These are phyloP conservation scores for Stenogyne calaminthoides DNA, from an alignment of 305 asterid species.

Conservation along the genomic window DNA sequence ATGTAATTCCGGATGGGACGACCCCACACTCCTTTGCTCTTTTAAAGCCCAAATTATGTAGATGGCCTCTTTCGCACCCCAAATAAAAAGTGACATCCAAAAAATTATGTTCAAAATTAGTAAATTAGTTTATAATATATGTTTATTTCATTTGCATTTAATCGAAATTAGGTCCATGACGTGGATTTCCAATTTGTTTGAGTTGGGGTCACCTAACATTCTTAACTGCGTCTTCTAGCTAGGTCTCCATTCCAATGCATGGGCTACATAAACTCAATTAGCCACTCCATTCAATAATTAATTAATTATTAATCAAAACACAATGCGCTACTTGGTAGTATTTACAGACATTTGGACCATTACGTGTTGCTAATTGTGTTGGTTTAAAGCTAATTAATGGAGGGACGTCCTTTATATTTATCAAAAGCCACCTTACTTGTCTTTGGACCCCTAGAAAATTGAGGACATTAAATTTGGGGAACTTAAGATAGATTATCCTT, in stretches of 20 bases:
- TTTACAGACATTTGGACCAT: background rate
- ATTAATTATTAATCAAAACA: background rate
- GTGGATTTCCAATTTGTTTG: background rate
- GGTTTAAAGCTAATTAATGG: slow-evolving; percentile 14
- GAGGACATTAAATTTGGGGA: background rate
- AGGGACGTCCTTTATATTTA: background rate
- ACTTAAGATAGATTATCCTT: background rate
- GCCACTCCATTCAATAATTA: background rate
- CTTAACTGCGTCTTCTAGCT: background rate
- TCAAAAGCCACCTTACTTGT: slow-evolving; percentile 15
- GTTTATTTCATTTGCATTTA: background rate
- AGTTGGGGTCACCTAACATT: background rate
- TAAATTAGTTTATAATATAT: background rate
- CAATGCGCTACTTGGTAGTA: background rate
- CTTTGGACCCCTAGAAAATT: slow-evolving; percentile 19
- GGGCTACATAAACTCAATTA: background rate
- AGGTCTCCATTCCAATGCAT: background rate
- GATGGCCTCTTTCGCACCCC: background rate
- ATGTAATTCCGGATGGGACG: background rate
- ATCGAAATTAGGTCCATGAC: background rate
- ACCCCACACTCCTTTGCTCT: background rate
- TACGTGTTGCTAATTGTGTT: slow-evolving; percentile 8
- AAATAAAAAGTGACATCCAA: background rate
- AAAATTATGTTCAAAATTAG: background rate
- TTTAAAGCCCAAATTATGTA: background rate